phyloP scores from a whole-genome alignment of 495 filamentous ascomycete species.

The Daldinia vernicosa region DNA sequence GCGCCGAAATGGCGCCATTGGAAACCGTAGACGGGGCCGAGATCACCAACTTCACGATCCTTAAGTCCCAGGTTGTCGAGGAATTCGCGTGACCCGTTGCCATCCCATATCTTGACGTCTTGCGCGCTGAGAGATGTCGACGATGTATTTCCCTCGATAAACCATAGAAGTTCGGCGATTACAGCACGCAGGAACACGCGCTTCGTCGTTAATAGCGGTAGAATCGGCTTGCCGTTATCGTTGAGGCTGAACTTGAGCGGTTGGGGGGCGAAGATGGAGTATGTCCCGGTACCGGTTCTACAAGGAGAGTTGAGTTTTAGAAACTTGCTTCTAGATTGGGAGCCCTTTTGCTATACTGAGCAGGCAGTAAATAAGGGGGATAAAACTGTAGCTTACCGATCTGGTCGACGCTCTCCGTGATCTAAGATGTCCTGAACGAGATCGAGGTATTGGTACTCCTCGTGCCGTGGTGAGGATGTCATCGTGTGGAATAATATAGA shows the following conservation, averaged over 20 bases:
- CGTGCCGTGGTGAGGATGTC: conserved; percentile 54
- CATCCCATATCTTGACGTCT: conserved; percentile 97
- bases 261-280: conserved; percentile 84
- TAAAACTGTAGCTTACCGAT: conserved; percentile 61
- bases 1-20: conserved; percentile 99
- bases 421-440: conserved; percentile 79
- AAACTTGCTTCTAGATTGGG: not conserved
- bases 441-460: conserved; percentile 81
- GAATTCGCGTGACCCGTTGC: conserved; percentile 88
- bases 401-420: conserved; percentile 80
- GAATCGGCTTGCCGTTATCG: conserved; percentile 64
- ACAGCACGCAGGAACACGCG: conserved; percentile 94
- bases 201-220: conserved; percentile 95
- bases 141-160: conserved; percentile 84
- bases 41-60: conserved; percentile 83
- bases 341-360: not conserved
- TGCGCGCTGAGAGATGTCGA: conserved; percentile 74
- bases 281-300: conserved; percentile 92
- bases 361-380: not conserved
- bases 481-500: conserved; percentile 3
- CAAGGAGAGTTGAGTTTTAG: not conserved
- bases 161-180: conserved; percentile 95
- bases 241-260: conserved; percentile 88
- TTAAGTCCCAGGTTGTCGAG: conserved; percentile 84
- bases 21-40: conserved; percentile 97